phyloP scores from a whole-genome alignment of 352 stramenopile species.

The Phytophthora chlamydospora region DNA sequence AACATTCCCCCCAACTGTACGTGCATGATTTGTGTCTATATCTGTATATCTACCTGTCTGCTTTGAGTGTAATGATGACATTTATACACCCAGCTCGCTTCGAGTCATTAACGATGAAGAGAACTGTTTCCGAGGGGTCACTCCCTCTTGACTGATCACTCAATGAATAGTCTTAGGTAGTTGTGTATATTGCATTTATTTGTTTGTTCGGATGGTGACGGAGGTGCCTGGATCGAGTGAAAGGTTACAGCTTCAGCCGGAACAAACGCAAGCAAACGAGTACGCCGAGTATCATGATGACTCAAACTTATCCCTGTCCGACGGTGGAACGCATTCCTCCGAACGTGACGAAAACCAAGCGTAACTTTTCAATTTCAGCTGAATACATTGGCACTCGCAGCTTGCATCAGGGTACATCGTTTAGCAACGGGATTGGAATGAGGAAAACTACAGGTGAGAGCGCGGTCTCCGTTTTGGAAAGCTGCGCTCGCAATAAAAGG shows the following conservation, averaged over 20 bases:
- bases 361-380: constrained; percentile 88
- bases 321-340: constrained; percentile 86
- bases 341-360: constrained; percentile 86
- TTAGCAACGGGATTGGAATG: constrained; percentile 56
- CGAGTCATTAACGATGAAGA: constrained; percentile 88
- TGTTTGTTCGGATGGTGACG: constrained; percentile 14
- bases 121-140: constrained; percentile 89
- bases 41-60: not conserved
- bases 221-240: constrained; percentile 28
- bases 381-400: constrained; percentile 55
- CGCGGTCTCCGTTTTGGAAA: constrained; percentile 73
- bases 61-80: constrained; percentile 89
- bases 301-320: constrained; percentile 90
- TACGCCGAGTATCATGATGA: constrained; percentile 78
- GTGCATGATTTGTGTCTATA: constrained; percentile 19
- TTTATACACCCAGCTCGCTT: constrained; percentile 89
- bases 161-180: constrained; percentile 21
- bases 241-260: constrained; percentile 13
- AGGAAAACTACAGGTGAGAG: constrained; percentile 81
- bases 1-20: constrained; percentile 68
- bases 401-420: not conserved
- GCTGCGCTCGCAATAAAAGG: constrained; percentile 78
- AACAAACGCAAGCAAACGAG: constrained; percentile 11
- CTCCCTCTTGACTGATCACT: constrained; percentile 90
- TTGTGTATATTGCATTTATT: constrained; percentile 12